Evolutionary conservation across 2,329 filamentous ascomycete genomes (phyloP).

Genomic region (Penicillium sp.): DNA sequence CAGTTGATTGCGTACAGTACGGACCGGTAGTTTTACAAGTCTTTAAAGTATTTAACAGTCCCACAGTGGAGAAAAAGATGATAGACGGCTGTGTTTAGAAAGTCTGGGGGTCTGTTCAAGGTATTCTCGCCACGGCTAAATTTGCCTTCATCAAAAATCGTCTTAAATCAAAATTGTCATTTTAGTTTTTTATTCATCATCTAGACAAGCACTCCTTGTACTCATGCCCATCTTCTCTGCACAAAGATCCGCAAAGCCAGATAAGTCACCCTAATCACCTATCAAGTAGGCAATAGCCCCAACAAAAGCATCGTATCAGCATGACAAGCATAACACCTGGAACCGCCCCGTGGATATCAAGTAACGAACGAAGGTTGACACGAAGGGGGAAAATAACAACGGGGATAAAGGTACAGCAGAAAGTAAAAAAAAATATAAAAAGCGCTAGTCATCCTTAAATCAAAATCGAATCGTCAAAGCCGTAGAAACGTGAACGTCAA

Average conservation of each 20-base stretch:
- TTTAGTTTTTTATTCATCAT: background rate
- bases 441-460: conserved; percentile 5
- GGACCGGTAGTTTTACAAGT: too few species aligned
- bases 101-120: too few species aligned
- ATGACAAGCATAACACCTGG: background rate
- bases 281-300: background rate
- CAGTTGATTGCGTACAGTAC: too few species aligned
- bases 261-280: background rate
- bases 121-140: too few species aligned
- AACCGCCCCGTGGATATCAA: conserved; percentile 17
- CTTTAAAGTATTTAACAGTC: too few species aligned
- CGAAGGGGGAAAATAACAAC: conserved; percentile 7
- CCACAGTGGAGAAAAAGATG: too few species aligned
- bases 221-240: background rate
- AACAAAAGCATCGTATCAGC: background rate
- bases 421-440: conserved; percentile 2
- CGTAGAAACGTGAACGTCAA: conserved; percentile 8
- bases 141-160: background rate
- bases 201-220: background rate
- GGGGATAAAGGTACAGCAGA: conserved; percentile 6
- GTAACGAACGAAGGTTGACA: background rate
- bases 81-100: too few species aligned
- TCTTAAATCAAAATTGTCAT: background rate
- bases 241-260: background rate
- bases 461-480: conserved; percentile 13